These are phyloP conservation scores for Penicillium corylophilum DNA, from an alignment of 2,329 filamentous ascomycete species.

Conservation along the genomic window DNA sequence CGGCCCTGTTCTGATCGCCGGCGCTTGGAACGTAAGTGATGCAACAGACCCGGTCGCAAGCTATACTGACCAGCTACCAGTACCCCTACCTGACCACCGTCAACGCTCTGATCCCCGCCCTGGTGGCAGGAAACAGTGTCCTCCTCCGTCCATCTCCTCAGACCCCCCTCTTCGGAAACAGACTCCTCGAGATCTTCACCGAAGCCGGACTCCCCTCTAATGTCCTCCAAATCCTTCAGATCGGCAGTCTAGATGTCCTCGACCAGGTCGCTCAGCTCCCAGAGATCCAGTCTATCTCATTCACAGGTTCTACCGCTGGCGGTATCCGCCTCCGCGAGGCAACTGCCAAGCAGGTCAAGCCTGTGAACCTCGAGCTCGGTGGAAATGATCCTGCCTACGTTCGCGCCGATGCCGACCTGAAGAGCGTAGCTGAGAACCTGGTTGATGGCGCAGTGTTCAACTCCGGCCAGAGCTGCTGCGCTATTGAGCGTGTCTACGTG, in stretches of 20 bases:
- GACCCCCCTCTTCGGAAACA: slow-evolving; percentile 83
- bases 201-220: slow-evolving; percentile 76
- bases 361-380: slow-evolving; percentile 83
- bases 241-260: slow-evolving; percentile 70
- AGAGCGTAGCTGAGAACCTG: slow-evolving; percentile 85
- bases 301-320: slow-evolving; percentile 84
- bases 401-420: slow-evolving; percentile 75
- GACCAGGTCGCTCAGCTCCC: slow-evolving; percentile 74
- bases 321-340: slow-evolving; percentile 80
- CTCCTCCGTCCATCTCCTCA: slow-evolving; percentile 91
- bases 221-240: slow-evolving; percentile 85
- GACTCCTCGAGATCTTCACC: slow-evolving; percentile 69
- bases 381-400: slow-evolving; percentile 92
- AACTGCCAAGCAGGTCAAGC: slow-evolving; percentile 75
- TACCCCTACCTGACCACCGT: slow-evolving; percentile 89
- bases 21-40: slow-evolving; percentile 83
- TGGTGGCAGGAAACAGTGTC: slow-evolving; percentile 84
- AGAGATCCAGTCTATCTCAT: slow-evolving; percentile 75
- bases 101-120: slow-evolving; percentile 84
- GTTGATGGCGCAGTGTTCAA: slow-evolving; percentile 92
- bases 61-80: slow-evolving; percentile 46
- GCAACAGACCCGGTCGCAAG: slow-evolving; percentile 5
- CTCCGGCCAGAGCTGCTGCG: slow-evolving; percentile 92
- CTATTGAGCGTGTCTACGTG: slow-evolving; percentile 84
- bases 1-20: slow-evolving; percentile 80